Percentiles rank a stretch among this genome's conserved stretches.
Evolutionary conservation across 2,329 filamentous ascomycete genomes (phyloP).

Genomic region (Fusarium mundagurra): DNA sequence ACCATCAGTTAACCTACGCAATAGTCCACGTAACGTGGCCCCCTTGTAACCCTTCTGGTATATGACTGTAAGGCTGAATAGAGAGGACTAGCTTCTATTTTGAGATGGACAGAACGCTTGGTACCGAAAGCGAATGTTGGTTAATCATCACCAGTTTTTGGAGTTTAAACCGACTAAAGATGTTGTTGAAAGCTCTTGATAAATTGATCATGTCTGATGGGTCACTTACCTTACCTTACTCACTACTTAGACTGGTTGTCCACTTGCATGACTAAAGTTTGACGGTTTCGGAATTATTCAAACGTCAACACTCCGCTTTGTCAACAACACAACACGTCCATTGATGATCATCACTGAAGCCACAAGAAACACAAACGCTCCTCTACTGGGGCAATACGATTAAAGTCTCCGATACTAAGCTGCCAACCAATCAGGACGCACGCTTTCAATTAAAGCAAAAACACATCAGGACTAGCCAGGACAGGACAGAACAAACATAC

Average conservation of each 20-base stretch:
- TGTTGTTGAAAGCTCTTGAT: neutral
- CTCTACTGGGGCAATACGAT: neutral
- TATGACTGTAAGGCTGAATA: neutral
- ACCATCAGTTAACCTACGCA: neutral
- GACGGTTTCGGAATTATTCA: neutral
- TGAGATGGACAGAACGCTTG: constrained; percentile 2
- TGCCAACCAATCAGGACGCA: neutral
- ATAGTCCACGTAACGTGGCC: neutral
- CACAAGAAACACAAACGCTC: neutral
- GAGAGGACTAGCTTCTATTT: constrained; percentile 4
- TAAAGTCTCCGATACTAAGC: neutral
- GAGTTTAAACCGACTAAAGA: neutral
- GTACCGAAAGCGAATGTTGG: neutral
- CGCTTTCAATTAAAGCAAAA: neutral
- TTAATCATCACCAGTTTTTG: neutral
- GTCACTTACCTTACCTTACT: neutral
- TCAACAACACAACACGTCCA: neutral
- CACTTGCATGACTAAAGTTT: neutral
- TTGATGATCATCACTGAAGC: neutral
- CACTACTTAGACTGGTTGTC: neutral
- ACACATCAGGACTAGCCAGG: neutral
- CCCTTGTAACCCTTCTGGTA: neutral
- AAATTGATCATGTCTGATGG: neutral
- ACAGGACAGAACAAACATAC: neutral
- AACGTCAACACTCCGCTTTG: neutral